Conservation (phyloP, 345 rosid species). For the Eucalyptus shirleyi region DNA sequence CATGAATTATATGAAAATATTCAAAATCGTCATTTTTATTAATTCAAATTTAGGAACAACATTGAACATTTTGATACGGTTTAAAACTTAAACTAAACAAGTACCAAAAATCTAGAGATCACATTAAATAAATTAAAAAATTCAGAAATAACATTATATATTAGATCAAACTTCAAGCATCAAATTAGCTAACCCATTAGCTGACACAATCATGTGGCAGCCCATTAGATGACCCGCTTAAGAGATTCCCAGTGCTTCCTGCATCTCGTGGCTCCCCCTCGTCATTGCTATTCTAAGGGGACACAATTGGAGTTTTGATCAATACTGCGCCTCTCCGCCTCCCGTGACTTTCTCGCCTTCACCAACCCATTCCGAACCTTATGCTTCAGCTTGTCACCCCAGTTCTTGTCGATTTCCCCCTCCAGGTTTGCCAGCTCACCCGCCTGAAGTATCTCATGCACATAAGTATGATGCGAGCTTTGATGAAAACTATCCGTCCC, state of each 20-base stretch:
- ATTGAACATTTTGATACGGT: fast-evolving
- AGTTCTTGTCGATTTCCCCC: conserved; percentile 24
- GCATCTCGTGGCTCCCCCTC: conserved; percentile 64
- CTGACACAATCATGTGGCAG: conserved; percentile 72
- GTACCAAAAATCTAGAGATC: too few relatives aligned
- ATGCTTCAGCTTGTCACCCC: conserved; percentile 37
- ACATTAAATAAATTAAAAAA: too few relatives aligned
- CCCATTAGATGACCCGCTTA: conserved; percentile 84
- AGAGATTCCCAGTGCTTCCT: conserved; percentile 71
- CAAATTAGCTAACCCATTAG: too few relatives aligned
- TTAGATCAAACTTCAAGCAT: too few relatives aligned
- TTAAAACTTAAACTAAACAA: fast-evolving
- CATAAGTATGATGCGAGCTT: conserved; percentile 31
- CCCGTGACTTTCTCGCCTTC: conserved; percentile 71
- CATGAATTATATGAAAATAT: too few relatives aligned
- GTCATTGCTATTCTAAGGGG: conserved; percentile 63
- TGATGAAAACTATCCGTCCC: conserved; percentile 55
- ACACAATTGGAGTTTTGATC: conserved; percentile 89
- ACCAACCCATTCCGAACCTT: conserved; percentile 65
- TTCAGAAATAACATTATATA: too few relatives aligned
- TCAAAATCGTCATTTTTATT: too few relatives aligned
- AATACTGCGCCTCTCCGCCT: conserved; percentile 50
- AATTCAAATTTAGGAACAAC: too few relatives aligned
- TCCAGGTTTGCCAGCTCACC: conserved; percentile 43
- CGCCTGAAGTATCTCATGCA: conserved; percentile 29